A percentile compares a stretch with the other conserved stretches of the same genome.
Evolutionary conservation across 1,284 basidiomycete genomes (phyloP).

Genomic region (Marasmius sp.): DNA sequence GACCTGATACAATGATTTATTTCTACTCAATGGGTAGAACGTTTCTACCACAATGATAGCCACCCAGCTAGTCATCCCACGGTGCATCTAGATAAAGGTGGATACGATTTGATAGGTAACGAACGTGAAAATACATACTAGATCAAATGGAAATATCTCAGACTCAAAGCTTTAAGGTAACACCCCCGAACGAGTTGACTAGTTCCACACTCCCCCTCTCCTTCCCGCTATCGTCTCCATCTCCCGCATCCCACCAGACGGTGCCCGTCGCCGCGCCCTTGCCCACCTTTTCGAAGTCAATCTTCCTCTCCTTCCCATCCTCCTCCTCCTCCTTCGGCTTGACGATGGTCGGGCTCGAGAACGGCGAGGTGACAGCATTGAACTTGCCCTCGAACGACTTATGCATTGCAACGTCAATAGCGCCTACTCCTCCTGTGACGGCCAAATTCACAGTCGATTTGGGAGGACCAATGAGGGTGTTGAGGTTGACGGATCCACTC

Average conservation of each 20-base stretch:
- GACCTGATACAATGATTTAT: not conserved
- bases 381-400: conserved; percentile 47
- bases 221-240: not conserved
- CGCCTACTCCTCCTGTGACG: conserved; percentile 32
- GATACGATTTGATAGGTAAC: too few relatives aligned
- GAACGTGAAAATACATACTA: too few relatives aligned
- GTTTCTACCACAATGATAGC: conserved; percentile 31
- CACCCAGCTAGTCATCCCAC: conserved; percentile 30
- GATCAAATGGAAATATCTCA: not conserved
- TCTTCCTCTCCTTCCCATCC: not conserved
- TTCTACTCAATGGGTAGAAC: conserved; percentile 20
- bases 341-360: not conserved
- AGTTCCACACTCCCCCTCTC: not conserved
- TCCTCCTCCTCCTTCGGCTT: not conserved
- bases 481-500: conserved; percentile 31
- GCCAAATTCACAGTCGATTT: conserved; percentile 35
- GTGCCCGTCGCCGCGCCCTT: not conserved
- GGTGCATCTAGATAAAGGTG: conserved; percentile 19
- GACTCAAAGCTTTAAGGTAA: not conserved
- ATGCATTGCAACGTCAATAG: conserved; percentile 32
- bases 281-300: not conserved
- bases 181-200: not conserved
- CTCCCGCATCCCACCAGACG: conserved; percentile 1
- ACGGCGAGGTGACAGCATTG: not conserved
- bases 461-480: conserved; percentile 35